Base-by-base conservation (phyloP, 495 filamentous ascomycete species). In the Lindgomyces ingoldianus region DNA sequence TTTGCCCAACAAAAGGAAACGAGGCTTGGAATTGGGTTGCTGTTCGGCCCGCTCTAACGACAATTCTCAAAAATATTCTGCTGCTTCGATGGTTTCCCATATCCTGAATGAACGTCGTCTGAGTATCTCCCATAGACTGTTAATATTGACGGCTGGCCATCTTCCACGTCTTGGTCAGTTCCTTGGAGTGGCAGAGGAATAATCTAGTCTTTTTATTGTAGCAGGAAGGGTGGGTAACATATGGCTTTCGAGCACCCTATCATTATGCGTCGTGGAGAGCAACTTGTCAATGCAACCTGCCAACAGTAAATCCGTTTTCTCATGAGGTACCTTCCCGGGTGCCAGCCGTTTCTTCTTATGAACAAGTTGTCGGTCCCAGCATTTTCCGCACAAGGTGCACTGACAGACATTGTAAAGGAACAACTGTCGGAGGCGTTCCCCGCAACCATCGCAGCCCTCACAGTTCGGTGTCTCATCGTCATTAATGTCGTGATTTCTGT, bases 1-100 rank as follows among this genome's bases (percentile, higher is more conserved):
- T 64, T 29, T 64, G 62, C 1, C 62, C 62, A 21, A 64, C 54
- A n/a, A 64, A 64, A n/a, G 4, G 62, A 64, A 11, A 64, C 62
- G 1, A 64, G 62, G n/a, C 46, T 51, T 1, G 62, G 62, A 27
- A 57, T 33, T 6, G 33, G 33, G 33, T 6, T 39, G 6, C 14
- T 39, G 6, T 39, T 14, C 14, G 6, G 33, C 33, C n/a, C n/a
- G n/a, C n/a, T n/a, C n/a, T n/a, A n/a, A n/a, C n/a, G n/a, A n/a
- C n/a, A n/a, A n/a, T n/a, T n/a, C n/a, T n/a, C n/a, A n/a, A n/a
- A n/a, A n/a, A n/a, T n/a, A n/a, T n/a, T n/a, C n/a, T n/a, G n/a
- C n/a, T n/a, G n/a, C n/a, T n/a, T n/a, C n/a, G n/a, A n/a, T n/a
- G n/a, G n/a, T n/a, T n/a, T n/a, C n/a, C n/a, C n/a, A n/a, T n/a